Evolutionary conservation across 768 basidiomycete genomes (phyloP), one percentile per base, ranked within the genome.

Genomic region (Cyclocybe cylindracea): DNA sequence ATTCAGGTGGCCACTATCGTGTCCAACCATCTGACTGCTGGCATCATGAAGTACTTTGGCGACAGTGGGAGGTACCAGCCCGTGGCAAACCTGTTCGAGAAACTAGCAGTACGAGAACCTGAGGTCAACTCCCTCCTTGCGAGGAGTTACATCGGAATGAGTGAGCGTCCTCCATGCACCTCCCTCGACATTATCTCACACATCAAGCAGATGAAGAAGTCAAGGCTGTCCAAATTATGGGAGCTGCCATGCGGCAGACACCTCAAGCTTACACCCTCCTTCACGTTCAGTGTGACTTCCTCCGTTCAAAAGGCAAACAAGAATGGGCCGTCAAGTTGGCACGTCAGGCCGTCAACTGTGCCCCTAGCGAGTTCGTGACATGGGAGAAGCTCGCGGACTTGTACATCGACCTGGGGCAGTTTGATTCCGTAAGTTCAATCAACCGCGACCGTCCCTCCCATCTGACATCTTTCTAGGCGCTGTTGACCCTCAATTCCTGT

Each of bases 371-470:
- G 68, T 98, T 99, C 58, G 91, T 97, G 14, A 98, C 96, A 0
- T 99, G 97, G 95, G 94, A 98, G 64, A 98, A 97, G 72, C 73
- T 98, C 60, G 95, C 96, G 0, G 92, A 98, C 57, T 73, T 96
- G 46, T 97, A 96, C 65, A 94, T 98, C 42, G 95, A 98, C 54
- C 72, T 90, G 40, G 85, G 86, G 24, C 85, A 93, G 65, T 98
- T 80, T 65, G 92, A 97, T 62, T 87, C 89, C 48, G 78, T 78
- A 53, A 7, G 75, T 61, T 31, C 33, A 29, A 11, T 10, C 48
- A 8, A 6, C 32, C 31, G 10, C 29, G 31, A 31, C 4, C 5
- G 33, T 37, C 33, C 37, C 31, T 46, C 4, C 8, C n/a, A 24
- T 46, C 33, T 33, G 6, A 10, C 31, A 3, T 37, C 45, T 43